Evolutionary conservation across 768 basidiomycete genomes (phyloP).

Genomic region (Phylloporus sp.): DNA sequence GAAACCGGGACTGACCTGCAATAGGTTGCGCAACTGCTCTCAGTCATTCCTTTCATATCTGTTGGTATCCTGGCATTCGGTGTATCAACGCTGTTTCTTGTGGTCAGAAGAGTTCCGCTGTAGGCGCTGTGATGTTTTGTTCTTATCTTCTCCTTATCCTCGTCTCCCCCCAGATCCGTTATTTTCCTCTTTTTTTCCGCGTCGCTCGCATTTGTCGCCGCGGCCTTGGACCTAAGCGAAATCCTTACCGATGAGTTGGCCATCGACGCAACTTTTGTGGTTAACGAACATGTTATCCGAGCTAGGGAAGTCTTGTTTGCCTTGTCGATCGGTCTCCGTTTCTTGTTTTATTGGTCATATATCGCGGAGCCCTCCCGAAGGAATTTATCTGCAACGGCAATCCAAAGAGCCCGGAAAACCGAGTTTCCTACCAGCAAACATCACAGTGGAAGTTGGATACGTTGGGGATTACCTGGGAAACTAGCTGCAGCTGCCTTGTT

Average conservation of each 20-base stretch:
- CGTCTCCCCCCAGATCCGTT: conserved; percentile 33
- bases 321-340: conserved; percentile 54
- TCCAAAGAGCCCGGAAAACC: conserved; percentile 6
- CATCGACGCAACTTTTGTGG: conserved; percentile 18
- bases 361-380: conserved; percentile 53
- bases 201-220: conserved; percentile 58
- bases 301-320: conserved; percentile 58
- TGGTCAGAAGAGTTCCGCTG: conserved; percentile 50
- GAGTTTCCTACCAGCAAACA: conserved; percentile 17
- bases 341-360: conserved; percentile 67
- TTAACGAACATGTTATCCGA: conserved; percentile 36
- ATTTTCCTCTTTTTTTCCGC: conserved; percentile 55
- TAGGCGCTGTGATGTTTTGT: conserved; percentile 31
- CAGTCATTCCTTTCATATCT: conserved; percentile 65
- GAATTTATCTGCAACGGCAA: conserved; percentile 26
- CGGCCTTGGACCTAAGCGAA: conserved; percentile 59
- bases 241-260: conserved; percentile 40
- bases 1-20: conserved; percentile 7
- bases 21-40: conserved; percentile 54
- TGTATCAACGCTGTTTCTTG: conserved; percentile 52
- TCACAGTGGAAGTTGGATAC: conserved; percentile 63
- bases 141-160: not conserved
- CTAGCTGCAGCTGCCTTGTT: conserved; percentile 52
- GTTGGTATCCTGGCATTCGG: conserved; percentile 65
- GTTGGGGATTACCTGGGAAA: conserved; percentile 57